phyloP scores from a whole-genome alignment of 2,329 filamentous ascomycete species.

The Cytospora paraplurivora region DNA sequence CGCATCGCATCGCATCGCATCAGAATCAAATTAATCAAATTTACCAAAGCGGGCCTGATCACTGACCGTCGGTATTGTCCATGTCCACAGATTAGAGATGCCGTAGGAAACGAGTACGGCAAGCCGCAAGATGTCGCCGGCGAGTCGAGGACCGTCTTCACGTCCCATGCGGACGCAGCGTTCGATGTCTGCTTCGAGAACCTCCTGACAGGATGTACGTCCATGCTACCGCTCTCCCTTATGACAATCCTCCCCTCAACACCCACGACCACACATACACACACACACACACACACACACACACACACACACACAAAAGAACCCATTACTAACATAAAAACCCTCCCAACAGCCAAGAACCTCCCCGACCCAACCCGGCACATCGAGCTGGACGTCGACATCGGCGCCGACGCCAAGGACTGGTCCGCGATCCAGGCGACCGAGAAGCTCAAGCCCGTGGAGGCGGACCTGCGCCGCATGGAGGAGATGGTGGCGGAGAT shows the following conservation, averaged over 20 bases:
- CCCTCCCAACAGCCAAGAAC: conserved; percentile 31
- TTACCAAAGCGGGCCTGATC: background rate
- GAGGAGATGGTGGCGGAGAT: conserved; percentile 90
- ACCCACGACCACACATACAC: background rate
- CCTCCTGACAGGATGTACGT: conserved; percentile 69
- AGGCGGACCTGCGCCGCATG: conserved; percentile 89
- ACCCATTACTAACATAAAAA: conserved; percentile 1
- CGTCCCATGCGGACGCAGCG: conserved; percentile 84
- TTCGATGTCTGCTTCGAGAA: conserved; percentile 99
- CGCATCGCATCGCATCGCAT: too few relatives aligned
- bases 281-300: conserved; percentile 4
- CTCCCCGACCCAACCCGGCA: conserved; percentile 62
- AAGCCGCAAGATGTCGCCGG: conserved; percentile 87
- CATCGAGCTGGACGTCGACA: conserved; percentile 92
- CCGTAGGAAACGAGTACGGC: conserved; percentile 94
- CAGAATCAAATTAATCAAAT: background rate
- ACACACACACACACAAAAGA: background rate
- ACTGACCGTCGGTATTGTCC: conserved; percentile 3
- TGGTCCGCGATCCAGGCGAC: conserved; percentile 95
- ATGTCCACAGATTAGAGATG: conserved; percentile 77
- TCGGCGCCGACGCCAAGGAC: conserved; percentile 95
- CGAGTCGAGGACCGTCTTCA: conserved; percentile 92
- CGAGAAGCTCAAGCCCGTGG: conserved; percentile 97
- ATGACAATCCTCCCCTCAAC: background rate
- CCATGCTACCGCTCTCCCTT: background rate